Conservation (phyloP, 2,329 filamentous ascomycete genomes). For the Diplodia corticola region DNA sequence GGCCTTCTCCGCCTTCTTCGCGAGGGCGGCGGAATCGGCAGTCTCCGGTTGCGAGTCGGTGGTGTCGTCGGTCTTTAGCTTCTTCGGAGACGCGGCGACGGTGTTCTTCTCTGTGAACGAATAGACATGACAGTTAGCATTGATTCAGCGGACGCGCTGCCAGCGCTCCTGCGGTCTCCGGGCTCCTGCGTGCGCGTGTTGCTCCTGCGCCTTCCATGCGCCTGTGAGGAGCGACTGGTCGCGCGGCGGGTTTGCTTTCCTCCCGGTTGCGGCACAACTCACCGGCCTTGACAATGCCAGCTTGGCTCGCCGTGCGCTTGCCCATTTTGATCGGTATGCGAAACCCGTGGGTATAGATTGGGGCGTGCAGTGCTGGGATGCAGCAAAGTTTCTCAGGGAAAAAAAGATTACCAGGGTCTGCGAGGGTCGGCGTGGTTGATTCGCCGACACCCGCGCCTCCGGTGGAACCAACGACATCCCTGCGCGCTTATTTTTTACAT, state of each 20-base stretch:
- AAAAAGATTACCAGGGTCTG: conserved; percentile 1
- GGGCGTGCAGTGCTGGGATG: not conserved
- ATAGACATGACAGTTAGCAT: not conserved
- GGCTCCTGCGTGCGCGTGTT: not conserved
- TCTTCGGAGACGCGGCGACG: conserved; percentile 3
- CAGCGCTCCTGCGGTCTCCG: not conserved
- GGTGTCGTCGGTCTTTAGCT: not conserved
- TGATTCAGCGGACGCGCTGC: not conserved
- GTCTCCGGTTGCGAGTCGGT: not conserved
- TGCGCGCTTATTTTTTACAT: not conserved
- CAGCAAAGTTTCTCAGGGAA: not conserved
- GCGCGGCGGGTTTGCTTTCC: not conserved
- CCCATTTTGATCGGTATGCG: not conserved
- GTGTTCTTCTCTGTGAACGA: not conserved
- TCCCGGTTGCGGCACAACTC: not conserved
- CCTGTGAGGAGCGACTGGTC: not conserved
- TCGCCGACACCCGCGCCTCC: not conserved
- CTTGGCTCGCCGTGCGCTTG: conserved; percentile 12
- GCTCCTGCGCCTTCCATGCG: not conserved
- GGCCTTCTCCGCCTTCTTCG: conserved; percentile 42
- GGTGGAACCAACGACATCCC: not conserved
- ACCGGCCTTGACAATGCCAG: not conserved
- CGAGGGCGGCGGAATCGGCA: not conserved
- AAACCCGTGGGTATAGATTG: not conserved
- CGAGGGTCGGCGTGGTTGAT: conserved; percentile 2